These are phyloP conservation scores for Madurella fahalii DNA, from an alignment of 2,329 filamentous ascomycete genomes.

Conservation along the genomic window DNA sequence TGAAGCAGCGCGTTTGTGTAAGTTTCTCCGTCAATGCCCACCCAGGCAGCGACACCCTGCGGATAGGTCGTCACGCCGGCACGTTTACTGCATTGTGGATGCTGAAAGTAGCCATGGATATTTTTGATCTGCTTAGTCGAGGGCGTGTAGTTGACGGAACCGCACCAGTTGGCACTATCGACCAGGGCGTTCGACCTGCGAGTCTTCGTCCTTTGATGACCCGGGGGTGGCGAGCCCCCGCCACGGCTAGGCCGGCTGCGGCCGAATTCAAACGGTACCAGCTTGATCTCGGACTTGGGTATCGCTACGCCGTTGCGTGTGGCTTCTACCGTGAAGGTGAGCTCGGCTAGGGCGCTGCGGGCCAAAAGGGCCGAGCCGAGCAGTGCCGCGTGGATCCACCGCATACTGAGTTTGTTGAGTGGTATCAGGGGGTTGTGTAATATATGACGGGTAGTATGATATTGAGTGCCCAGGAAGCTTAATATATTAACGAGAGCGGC, in stretches of 20 bases:
- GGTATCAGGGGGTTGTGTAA: slow-evolving; percentile 4
- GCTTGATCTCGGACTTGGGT: slow-evolving; percentile 23
- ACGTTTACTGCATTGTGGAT: slow-evolving; percentile 21
- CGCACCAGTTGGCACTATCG: slow-evolving; percentile 27
- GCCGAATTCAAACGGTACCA: slow-evolving; percentile 19
- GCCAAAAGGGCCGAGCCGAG: slow-evolving; percentile 18
- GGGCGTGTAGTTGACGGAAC: slow-evolving; percentile 21
- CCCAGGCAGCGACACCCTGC: slow-evolving; percentile 26
- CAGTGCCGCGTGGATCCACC: slow-evolving; percentile 14
- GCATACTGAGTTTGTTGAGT: slow-evolving; percentile 18
- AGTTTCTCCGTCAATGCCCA: slow-evolving; percentile 26
- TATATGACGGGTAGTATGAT: slow-evolving; percentile 3
- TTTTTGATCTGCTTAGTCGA: slow-evolving; percentile 21
- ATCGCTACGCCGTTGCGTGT: slow-evolving; percentile 24
- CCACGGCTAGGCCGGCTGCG: slow-evolving; percentile 3
- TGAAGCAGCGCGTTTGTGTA: slow-evolving; percentile 22
- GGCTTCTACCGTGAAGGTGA: slow-evolving; percentile 22
- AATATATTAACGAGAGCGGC: background rate
- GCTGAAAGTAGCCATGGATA: slow-evolving; percentile 23
- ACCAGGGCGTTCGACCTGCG: slow-evolving; percentile 16
- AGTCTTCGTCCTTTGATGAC: slow-evolving; percentile 6
- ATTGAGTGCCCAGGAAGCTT: background rate
- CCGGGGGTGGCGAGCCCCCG: background rate
- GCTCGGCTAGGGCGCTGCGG: slow-evolving; percentile 12
- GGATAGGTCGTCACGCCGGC: slow-evolving; percentile 20